Evolutionary conservation across 1,284 basidiomycete species (phyloP).

Genomic region (Phellopilus nigrolimitatus): DNA sequence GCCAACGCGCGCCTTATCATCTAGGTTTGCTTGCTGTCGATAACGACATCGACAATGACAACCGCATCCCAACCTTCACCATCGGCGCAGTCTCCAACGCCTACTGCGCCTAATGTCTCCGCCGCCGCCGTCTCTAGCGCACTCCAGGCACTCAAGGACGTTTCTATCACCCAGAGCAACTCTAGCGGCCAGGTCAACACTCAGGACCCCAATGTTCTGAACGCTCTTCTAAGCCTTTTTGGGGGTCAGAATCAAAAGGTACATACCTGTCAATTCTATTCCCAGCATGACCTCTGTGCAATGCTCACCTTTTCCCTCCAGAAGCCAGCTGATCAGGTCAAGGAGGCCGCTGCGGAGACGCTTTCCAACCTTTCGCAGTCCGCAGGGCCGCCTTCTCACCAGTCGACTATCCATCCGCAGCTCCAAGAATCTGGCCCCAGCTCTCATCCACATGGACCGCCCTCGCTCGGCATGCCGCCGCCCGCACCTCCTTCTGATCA

Average conservation of each 20-base stretch:
- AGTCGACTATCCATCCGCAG: constrained; percentile 19
- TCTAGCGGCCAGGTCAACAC: background rate
- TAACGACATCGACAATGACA: background rate
- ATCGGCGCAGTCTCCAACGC: background rate
- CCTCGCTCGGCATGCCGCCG: constrained; percentile 10
- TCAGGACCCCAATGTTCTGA: constrained; percentile 7
- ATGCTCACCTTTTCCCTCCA: background rate
- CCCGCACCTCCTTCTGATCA: background rate
- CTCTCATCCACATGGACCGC: constrained; percentile 20
- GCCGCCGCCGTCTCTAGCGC: constrained; percentile 11
- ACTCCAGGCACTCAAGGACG: constrained; percentile 14
- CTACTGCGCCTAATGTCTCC: constrained; percentile 1
- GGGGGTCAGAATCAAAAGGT: constrained; percentile 5
- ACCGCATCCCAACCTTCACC: constrained; percentile 3
- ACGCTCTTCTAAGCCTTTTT: constrained; percentile 11
- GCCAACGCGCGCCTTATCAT: no score
- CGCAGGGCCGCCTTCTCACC: constrained; percentile 26
- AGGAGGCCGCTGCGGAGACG: constrained; percentile 58
- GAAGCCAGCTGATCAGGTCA: constrained; percentile 38
- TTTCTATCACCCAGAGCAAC: background rate
- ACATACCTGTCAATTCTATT: background rate
- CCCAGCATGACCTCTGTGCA: background rate
- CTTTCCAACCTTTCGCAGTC: constrained; percentile 57
- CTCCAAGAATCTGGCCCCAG: constrained; percentile 20
- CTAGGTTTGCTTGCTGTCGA: no score